Evolutionary conservation across 257 asterid species (phyloP).

Genomic region (Solanum bulbocastanum): DNA sequence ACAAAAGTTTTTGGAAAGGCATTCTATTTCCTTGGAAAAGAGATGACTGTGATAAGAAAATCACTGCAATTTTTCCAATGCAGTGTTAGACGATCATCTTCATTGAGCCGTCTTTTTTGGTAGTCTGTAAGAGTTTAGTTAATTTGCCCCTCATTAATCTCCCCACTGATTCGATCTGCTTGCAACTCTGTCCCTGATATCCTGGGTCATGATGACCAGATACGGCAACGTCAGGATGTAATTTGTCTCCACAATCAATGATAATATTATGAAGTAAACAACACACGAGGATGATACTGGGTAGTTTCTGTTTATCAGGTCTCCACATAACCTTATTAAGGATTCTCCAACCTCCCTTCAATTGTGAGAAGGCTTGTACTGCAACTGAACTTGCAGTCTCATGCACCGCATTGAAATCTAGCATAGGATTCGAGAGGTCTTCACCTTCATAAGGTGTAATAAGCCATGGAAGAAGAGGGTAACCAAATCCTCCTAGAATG

Average conservation of each 20-base stretch:
- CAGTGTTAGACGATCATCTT: neutral
- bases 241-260: slow-evolving; percentile 69
- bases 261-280: slow-evolving; percentile 86
- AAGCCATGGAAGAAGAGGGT: slow-evolving; percentile 96
- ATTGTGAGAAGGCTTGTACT: slow-evolving; percentile 50
- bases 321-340: slow-evolving; percentile 98
- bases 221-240: slow-evolving; percentile 50
- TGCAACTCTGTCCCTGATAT: slow-evolving; percentile 21
- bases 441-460: slow-evolving; percentile 51
- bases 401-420: slow-evolving; percentile 34
- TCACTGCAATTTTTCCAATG: neutral
- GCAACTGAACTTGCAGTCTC: slow-evolving; percentile 49
- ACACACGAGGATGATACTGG: slow-evolving; percentile 82
- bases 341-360: slow-evolving; percentile 96
- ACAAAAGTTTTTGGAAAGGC: neutral
- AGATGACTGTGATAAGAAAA: neutral
- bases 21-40: neutral
- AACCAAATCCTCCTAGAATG: slow-evolving; percentile 61
- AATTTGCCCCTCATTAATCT: slow-evolving; percentile 42
- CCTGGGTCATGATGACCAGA: slow-evolving; percentile 54
- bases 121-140: slow-evolving; percentile 19
- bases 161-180: slow-evolving; percentile 37
- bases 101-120: neutral
- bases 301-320: slow-evolving; percentile 82
- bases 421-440: slow-evolving; percentile 13